Base-by-base conservation (phyloP, 1,284 basidiomycete species). In the Fomes fomentarius region DNA sequence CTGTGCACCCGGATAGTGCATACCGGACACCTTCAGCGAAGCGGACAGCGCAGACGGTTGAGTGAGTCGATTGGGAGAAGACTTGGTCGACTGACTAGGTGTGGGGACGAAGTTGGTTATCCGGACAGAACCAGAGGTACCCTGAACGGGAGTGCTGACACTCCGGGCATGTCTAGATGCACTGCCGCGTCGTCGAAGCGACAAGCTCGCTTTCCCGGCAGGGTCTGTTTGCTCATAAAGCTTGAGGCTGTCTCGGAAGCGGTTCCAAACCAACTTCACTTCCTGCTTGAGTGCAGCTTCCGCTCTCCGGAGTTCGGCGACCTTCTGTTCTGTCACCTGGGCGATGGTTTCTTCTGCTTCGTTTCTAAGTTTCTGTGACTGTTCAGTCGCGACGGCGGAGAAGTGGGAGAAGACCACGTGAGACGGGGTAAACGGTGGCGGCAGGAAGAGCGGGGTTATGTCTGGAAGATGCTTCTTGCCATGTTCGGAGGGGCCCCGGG, bases 381-480 rank as follows among this genome's bases (percentile, higher is more conserved):
- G 73, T 33, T 76, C 71, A 17, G 72, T 68, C 21, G 89, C 89
- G 49, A 84, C 64, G 28, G 79, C 75, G 28, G 85, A 79, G 30
- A 93, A 74, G 65, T 87, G 81, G 31, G 74, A 60, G 66, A 91
- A 93, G 39, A 86, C 81, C 8, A 84, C 81, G 62, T 92, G 87
- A 21, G 84, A 84, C 12, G 90, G 85, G 0, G 87, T 83, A 69
- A 89, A 91, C 10, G 90, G 89, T 15, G 87, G 82, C 19, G 88
- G 88, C 26, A 84, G 80, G 66, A 91, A 88, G 26, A 92, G 71
- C 3, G 85, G 65, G 41, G 69, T 69, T 44, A 77, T 64, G 47
- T 70, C 67, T 54, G 70, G 68, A 44, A 74, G 67, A 52, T 69
- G 66, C 38, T 38, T 56, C 57, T 52, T 59, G 58, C 41, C 56